Base-by-base conservation (phyloP, 768 basidiomycete species). In the Lactarius tabidus region DNA sequence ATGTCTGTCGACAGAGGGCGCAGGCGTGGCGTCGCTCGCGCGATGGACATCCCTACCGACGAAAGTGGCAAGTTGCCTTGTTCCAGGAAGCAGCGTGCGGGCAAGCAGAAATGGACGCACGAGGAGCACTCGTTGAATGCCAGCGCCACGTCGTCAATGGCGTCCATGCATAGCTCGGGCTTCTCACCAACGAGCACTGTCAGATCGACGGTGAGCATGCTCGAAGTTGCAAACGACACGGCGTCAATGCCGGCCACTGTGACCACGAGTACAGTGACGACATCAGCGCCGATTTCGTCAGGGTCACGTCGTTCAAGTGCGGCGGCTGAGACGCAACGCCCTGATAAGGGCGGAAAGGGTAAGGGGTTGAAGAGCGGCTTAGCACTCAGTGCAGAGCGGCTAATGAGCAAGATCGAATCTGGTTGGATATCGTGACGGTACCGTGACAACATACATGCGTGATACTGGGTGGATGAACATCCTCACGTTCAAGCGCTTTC, bases 21-120 rank as follows among this genome's bases (percentile, higher is more conserved):
- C 38, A 59, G 68, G 12, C 68, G 68, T 17, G 68, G 68, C 6
- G 67, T 69, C 23, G 56, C 68, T 12, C 67, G 59, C 1, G 66
- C 66, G 29, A 69, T 69, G 63, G 68, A 60, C 8, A 52, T 69
- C 28, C 23, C 64, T 8, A 15, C 15, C 4, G 63, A 67, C 41
- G 52, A 20, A 31, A 23, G 55, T 12, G 18, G 54, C 4, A 52
- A 35, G 18, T 28, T 23, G 8, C 39, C 17, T 14, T 20, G 3
- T 43, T 20, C 20, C 6, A 7, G 60, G 23, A 66, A 29, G 20
- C 3, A 17, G 5, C 56, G 43, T 6, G 6, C 9, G 45, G 33
- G 17, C 9, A 63, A 55, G 45, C 52, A 35, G 28, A 67, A 54
- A 33, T 57, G 48, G 41, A 12, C 5, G 36, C 28, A 57, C 57